Evolutionary conservation across 1,139 yeast species (phyloP).

Genomic region (Yamadazyma jaroonii): DNA sequence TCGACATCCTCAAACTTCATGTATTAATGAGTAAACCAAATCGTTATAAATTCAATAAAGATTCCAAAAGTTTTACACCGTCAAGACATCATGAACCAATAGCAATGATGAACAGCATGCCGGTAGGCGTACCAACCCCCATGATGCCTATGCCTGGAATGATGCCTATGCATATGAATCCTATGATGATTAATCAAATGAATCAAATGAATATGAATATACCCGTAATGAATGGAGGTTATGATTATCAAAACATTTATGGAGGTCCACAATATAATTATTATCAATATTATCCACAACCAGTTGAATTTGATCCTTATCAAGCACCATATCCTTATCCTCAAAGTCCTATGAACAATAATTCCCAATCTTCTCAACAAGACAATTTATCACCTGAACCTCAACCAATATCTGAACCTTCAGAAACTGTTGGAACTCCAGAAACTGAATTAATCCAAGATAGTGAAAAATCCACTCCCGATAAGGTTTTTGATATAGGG

Average conservation of each 20-base stretch:
- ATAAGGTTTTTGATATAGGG: background rate
- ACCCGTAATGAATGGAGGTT: conserved; percentile 4
- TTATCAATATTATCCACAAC: conserved; percentile 4
- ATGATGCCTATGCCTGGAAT: conserved; percentile 5
- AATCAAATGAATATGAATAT: conserved; percentile 5
- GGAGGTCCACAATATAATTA: conserved; percentile 6
- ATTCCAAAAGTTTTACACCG: conserved; percentile 43
- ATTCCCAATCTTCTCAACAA: no score
- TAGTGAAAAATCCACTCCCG: background rate
- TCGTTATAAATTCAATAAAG: conserved; percentile 40
- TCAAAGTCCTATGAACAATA: background rate
- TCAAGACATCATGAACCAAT: conserved; percentile 3
- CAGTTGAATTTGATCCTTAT: conserved; percentile 7
- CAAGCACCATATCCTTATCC: background rate
- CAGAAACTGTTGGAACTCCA: background rate
- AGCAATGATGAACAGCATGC: background rate
- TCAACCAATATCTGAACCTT: background rate
- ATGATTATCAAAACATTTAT: conserved; percentile 7
- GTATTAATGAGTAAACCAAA: conserved; percentile 25
- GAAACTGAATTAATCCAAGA: background rate
- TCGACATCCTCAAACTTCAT: conserved; percentile 4
- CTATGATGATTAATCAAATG: conserved; percentile 3
- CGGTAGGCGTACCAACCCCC: background rate
- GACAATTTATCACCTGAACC: background rate
- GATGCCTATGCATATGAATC: conserved; percentile 4